Percentiles rank a stretch among this genome's conserved stretches.
These are phyloP conservation scores for Nakaseomyces bracarensis DNA, from an alignment of 1,139 yeast genomes.

Conservation along the genomic window DNA sequence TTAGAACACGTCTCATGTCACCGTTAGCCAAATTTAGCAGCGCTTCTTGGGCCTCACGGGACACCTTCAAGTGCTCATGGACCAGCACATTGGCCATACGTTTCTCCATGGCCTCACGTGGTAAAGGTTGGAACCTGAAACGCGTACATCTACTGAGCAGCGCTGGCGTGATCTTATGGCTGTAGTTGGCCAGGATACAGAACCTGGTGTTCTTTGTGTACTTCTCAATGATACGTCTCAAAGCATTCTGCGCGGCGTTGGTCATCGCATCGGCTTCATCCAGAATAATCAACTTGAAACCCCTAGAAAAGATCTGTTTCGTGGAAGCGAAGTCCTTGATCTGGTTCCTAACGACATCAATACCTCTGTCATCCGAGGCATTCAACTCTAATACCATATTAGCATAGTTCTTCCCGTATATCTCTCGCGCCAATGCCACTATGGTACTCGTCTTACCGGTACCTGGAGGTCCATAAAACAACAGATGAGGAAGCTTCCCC, in stretches of 20 bases:
- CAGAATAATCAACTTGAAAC: conserved; percentile 81
- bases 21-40: conserved; percentile 70
- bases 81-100: conserved; percentile 63
- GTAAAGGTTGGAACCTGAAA: conserved; percentile 82
- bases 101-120: conserved; percentile 54
- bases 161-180: conserved; percentile 94
- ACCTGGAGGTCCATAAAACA: conserved; percentile 97
- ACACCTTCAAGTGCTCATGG: conserved; percentile 53
- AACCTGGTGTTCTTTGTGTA: conserved; percentile 92
- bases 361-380: conserved; percentile 96
- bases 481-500: conserved; percentile 77
- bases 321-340: conserved; percentile 93
- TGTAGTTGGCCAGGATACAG: conserved; percentile 91
- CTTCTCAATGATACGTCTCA: conserved; percentile 85
- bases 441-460: conserved; percentile 96
- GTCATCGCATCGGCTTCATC: conserved; percentile 99
- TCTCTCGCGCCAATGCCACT: conserved; percentile 79
- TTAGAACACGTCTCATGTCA: conserved; percentile 92
- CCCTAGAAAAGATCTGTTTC: conserved; percentile 72
- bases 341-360: conserved; percentile 85
- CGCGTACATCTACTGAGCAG: conserved; percentile 89
- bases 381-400: conserved; percentile 90
- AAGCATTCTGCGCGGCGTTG: conserved; percentile 89
- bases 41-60: conserved; percentile 54
- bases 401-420: conserved; percentile 77